Evolutionary conservation across 768 basidiomycete genomes (phyloP).

Genomic region (Cubamyces sp.): DNA sequence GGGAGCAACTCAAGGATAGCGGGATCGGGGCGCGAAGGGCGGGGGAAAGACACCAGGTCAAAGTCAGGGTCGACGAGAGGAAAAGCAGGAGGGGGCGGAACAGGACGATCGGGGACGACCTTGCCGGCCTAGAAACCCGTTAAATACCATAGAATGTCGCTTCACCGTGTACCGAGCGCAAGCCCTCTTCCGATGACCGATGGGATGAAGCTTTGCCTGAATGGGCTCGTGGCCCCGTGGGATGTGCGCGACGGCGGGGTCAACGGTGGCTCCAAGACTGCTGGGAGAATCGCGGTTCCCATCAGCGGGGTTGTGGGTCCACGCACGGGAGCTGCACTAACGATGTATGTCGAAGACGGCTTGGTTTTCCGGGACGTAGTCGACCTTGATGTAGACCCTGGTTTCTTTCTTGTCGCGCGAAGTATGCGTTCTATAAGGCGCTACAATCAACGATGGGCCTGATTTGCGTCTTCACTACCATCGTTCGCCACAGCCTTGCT

Average conservation of each 20-base stretch:
- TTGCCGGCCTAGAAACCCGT: background rate
- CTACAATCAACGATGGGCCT: background rate
- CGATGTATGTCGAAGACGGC: slow-evolving; percentile 2
- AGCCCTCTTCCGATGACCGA: background rate
- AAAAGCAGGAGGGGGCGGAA: background rate
- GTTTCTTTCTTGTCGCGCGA: background rate
- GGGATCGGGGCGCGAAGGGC: background rate
- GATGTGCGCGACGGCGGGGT: background rate
- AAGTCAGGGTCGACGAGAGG: background rate
- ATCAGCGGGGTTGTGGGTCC: slow-evolving; percentile 1
- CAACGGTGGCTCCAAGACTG: slow-evolving; percentile 4
- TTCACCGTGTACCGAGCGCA: background rate
- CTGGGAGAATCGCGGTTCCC: slow-evolving; percentile 1
- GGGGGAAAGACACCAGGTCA: background rate
- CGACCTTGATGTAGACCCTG: background rate
- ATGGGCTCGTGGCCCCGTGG: background rate
- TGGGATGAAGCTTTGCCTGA: background rate
- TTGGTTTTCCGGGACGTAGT: background rate
- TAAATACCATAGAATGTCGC: background rate
- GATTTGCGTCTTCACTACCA: background rate
- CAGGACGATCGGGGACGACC: background rate
- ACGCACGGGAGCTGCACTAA: background rate
- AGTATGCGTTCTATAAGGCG: background rate
- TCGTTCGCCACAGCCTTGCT: background rate
- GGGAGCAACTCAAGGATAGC: background rate